These are phyloP conservation scores for Helminthosporium solani DNA, from an alignment of 2,329 filamentous ascomycete species.

Conservation along the genomic window DNA sequence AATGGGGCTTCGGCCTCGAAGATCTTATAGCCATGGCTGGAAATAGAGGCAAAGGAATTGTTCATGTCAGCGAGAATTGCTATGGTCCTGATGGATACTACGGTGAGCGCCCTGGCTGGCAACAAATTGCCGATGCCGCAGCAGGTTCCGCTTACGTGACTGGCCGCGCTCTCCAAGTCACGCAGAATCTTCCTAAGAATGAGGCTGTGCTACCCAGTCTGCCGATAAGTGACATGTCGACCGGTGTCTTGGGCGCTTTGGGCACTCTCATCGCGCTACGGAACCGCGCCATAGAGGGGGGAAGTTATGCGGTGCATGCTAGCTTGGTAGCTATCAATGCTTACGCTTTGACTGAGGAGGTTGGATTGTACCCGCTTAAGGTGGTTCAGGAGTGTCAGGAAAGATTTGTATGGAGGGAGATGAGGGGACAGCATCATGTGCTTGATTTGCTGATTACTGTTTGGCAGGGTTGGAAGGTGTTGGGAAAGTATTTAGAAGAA, in stretches of 20 bases:
- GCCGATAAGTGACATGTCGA: conserved; percentile 33
- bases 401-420: conserved; percentile 26
- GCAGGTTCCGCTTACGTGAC: conserved; percentile 43
- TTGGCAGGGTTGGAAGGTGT: conserved; percentile 29
- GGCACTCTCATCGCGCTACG: conserved; percentile 27
- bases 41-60: conserved; percentile 46
- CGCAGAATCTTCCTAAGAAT: conserved; percentile 24
- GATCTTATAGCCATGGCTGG: conserved; percentile 45
- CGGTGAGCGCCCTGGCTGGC: conserved; percentile 51
- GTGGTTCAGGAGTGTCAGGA: conserved; percentile 26
- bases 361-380: conserved; percentile 36
- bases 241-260: conserved; percentile 26
- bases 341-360: conserved; percentile 31
- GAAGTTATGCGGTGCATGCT: conserved; percentile 18
- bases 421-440: conserved; percentile 33
- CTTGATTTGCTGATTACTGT: conserved; percentile 30
- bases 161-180: conserved; percentile 33
- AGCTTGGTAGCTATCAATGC: conserved; percentile 35
- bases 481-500: conserved; percentile 16
- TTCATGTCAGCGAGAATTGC: conserved; percentile 55
- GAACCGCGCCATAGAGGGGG: conserved; percentile 23
- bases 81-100: conserved; percentile 53
- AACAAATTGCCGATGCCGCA: conserved; percentile 49
- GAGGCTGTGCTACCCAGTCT: conserved; percentile 26
- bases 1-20: conserved; percentile 46